Conservation (phyloP, 345 rosid genomes). For the Populus alba region DNA sequence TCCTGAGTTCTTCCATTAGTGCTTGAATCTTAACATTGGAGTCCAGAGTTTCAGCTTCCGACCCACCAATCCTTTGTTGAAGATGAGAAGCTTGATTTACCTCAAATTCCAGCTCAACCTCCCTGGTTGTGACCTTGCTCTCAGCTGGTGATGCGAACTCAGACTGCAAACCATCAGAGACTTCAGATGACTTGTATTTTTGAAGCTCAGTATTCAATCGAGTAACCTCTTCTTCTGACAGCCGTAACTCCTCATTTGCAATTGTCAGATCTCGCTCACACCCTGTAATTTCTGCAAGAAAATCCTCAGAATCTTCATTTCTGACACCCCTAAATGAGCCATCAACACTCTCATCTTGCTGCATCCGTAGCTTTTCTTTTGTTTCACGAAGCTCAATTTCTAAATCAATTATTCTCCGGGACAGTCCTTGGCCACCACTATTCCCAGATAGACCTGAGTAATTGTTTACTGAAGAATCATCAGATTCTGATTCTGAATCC, state of each 20-base stretch:
- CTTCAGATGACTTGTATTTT: constrained; percentile 27
- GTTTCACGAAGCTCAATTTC: constrained; percentile 29
- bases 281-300: constrained; percentile 27
- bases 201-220: constrained; percentile 44
- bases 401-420: constrained; percentile 30
- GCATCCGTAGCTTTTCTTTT: constrained; percentile 25
- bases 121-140: constrained; percentile 23
- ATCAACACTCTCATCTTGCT: constrained; percentile 35
- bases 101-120: constrained; percentile 36
- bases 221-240: constrained; percentile 56
- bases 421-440: constrained; percentile 24
- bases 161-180: neutral
- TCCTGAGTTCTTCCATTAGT: constrained; percentile 55
- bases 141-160: neutral
- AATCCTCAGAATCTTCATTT: constrained; percentile 38
- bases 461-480: constrained; percentile 49
- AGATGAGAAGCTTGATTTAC: constrained; percentile 27
- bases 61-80: constrained; percentile 21
- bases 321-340: constrained; percentile 16
- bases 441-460: constrained; percentile 30
- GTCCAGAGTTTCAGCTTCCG: constrained; percentile 26
- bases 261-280: constrained; percentile 49
- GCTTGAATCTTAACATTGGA: constrained; percentile 25
- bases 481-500: constrained; percentile 76
- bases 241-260: constrained; percentile 42